phyloP scores from a whole-genome alignment of 345 rosid genomes.

The Pistacia integerrima region DNA sequence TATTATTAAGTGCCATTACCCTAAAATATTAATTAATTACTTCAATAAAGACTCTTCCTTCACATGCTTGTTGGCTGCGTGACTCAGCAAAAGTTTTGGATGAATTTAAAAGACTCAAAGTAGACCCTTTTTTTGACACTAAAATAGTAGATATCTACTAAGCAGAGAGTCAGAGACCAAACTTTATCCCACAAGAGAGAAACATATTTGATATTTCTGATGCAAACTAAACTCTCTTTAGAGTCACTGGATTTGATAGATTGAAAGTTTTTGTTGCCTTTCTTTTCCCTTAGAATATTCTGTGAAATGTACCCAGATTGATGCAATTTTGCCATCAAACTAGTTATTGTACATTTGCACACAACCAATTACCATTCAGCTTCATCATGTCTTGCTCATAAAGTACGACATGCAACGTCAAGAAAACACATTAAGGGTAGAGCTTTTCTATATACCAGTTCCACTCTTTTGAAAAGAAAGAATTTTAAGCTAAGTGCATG shows the following conservation, averaged over 20 bases:
- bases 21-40: not conserved
- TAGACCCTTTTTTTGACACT: not conserved
- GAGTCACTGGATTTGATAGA: not conserved
- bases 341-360: not conserved
- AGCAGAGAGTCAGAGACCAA: not conserved
- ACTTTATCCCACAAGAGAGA: not conserved
- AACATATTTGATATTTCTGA: not conserved
- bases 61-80: slow-evolving; percentile 8
- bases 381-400: too few species aligned
- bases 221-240: not conserved
- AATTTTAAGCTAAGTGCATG: not conserved
- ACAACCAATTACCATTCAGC: not conserved
- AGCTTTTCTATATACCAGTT: not conserved
- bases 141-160: not conserved
- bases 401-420: not conserved
- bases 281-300: slow-evolving; percentile 12
- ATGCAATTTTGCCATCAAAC: slow-evolving; percentile 15
- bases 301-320: not conserved
- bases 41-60: not conserved
- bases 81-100: slow-evolving; percentile 1
- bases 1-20: not conserved
- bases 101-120: not conserved
- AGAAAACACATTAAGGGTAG: not conserved
- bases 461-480: not conserved
- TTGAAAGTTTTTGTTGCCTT: not conserved